Evolutionary conservation across 169 alveolate species (phyloP).

Genomic region (Plasmodium coatneyi): DNA sequence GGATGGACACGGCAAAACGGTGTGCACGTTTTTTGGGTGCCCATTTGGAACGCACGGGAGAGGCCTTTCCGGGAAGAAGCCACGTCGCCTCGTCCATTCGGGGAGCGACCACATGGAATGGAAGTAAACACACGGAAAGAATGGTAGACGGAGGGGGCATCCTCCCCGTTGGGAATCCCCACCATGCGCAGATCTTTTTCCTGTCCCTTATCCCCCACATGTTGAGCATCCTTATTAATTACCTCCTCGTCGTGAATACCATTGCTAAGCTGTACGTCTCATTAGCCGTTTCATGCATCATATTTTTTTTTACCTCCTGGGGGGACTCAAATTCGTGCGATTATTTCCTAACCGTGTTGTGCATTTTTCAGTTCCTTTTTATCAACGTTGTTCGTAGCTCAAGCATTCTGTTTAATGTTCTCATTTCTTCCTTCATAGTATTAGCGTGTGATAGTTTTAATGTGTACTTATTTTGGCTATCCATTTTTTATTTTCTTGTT

Average conservation of each 20-base stretch:
- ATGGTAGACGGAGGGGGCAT: not conserved
- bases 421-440: constrained; percentile 58
- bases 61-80: not conserved
- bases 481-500: constrained; percentile 20
- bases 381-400: constrained; percentile 46
- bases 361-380: constrained; percentile 7
- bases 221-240: constrained; percentile 34
- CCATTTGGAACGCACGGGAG: constrained; percentile 7
- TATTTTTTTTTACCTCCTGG: constrained; percentile 18
- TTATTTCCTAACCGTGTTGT: constrained; percentile 13
- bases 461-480: not conserved
- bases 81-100: not conserved
- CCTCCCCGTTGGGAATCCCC: not conserved
- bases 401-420: constrained; percentile 27
- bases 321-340: not conserved
- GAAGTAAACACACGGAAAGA: not conserved
- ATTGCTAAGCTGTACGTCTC: constrained; percentile 48
- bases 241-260: constrained; percentile 24
- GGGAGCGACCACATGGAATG: not conserved
- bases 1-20: not conserved
- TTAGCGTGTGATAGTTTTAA: constrained; percentile 20
- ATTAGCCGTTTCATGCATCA: constrained; percentile 27
- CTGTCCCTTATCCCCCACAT: constrained; percentile 5
- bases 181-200: not conserved
- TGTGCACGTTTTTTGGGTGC: constrained; percentile 4